Evolutionary conservation across 1,284 basidiomycete genomes (phyloP), one percentile per base, ranked within the genome.

Genomic region (Sporisorium scitamineum): DNA sequence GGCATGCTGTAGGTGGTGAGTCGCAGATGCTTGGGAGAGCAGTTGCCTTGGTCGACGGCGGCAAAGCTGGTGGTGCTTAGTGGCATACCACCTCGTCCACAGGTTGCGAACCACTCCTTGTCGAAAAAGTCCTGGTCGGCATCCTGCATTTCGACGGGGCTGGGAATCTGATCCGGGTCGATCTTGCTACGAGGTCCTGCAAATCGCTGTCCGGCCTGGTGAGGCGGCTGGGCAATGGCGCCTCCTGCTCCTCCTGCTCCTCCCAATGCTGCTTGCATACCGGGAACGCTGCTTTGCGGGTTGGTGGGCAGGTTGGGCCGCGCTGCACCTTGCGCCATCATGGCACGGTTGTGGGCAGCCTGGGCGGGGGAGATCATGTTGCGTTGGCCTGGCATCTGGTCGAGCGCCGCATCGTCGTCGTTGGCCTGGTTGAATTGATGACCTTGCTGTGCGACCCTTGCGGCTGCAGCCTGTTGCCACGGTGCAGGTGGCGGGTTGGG

Each of bases 121-220:
- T 93, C 91, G 91, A 94, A 97, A 87, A 90, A 88, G 63, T 91
- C 90, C 80, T 93, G 91, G 88, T 98, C 96, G 22, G 89, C 87
- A 80, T 95, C 92, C 74, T 93, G 91, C 14, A 91, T 89, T 63
- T 94, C 92, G 29, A 94, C 91, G 14, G 94, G 93, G 9, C 94
- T 95, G 7, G 97, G 97, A 54, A 99, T 92, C 85, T 97, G 94
- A 74, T 89, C 90, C 4, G 93, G 92, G 85, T 97, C 94, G 80
- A 99, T 95, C 74, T 92, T 91, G 47, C 92, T 90, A 48, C 94
- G 90, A 32, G 82, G 82, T 65, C 92, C 92, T 16, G 84, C 79
- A 45, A 87, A 83, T n/a, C 85, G 80, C 59, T 85, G 84, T 6
- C 87, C 86, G 2, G 86, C 84, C 41, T 84, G 83, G 70, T 87